A percentile compares a stretch with the other conserved stretches of the same genome.
Evolutionary conservation across 2,329 filamentous ascomycete genomes (phyloP).

Genomic region (Clarireedia paspali): DNA sequence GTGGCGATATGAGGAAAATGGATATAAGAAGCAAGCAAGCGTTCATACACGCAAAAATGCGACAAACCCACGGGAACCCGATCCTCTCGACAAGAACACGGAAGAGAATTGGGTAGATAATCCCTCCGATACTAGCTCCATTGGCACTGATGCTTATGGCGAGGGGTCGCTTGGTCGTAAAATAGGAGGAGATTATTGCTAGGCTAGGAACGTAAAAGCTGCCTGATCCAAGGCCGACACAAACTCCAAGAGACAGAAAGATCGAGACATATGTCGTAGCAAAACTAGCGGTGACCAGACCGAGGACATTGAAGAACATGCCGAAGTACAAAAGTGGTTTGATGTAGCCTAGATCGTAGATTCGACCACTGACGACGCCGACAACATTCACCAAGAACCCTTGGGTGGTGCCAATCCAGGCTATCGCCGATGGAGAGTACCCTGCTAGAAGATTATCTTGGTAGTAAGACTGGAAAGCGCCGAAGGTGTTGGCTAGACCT

Average conservation of each 20-base stretch:
- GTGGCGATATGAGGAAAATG: not conserved
- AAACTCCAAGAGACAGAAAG: conserved; percentile 44
- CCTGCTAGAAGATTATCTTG: conserved; percentile 35
- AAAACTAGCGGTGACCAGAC: conserved; percentile 24
- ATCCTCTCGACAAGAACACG: conserved; percentile 19
- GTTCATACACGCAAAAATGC: conserved; percentile 35
- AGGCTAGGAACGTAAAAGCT: not conserved
- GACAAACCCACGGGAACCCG: conserved; percentile 47
- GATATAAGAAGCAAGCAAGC: not conserved
- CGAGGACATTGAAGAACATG: conserved; percentile 33
- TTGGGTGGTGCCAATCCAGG: conserved; percentile 51
- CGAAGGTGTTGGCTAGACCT: conserved; percentile 38
- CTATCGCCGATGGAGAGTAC: conserved; percentile 41
- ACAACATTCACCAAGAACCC: conserved; percentile 39
- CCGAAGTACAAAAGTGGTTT: conserved; percentile 18
- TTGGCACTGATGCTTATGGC: conserved; percentile 37
- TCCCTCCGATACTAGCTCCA: conserved; percentile 35
- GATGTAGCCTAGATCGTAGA: conserved; percentile 44
- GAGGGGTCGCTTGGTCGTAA: conserved; percentile 34
- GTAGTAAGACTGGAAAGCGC: conserved; percentile 50
- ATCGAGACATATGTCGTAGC: conserved; percentile 42
- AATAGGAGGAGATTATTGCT: conserved; percentile 37
- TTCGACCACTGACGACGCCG: conserved; percentile 50
- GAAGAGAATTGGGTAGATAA: conserved; percentile 47
- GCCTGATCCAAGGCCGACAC: conserved; percentile 36